Base-by-base conservation (phyloP, 2,329 filamentous ascomycete genomes). In the Trichoderma lentiforme region DNA sequence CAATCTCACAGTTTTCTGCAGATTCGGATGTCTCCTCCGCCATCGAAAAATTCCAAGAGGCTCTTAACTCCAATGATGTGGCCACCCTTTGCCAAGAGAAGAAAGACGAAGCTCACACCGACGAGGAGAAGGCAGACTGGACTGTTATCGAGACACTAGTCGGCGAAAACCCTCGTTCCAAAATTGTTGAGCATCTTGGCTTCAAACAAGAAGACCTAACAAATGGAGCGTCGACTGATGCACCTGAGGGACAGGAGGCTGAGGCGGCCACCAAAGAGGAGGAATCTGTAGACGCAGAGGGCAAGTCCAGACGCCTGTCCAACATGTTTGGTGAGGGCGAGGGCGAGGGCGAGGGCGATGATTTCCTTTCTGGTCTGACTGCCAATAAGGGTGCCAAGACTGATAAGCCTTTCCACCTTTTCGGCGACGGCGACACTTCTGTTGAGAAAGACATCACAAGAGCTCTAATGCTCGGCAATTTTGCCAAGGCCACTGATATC, bases 81-180 rank as follows among this genome's bases (percentile, higher is more conserved):
- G 86, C 87, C 5, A 86, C 86, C 56, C 93, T 99, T 73, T 98
- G 95, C 79, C 90, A 95, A 78, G 87, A 90, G 26, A 93, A 95
- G 79, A 91, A 94, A 73, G 85, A 90, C 30, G 85, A 90, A 73
- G 92, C 95, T 21, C 90, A 90, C 78, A 93, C 90, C 0, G 95
- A 98, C 1, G 94, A 97, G 75, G 96, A 98, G 80, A 98, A 94
- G 85, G 92, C 93, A 4, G 95, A 98, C 81, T 99, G 96, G 96
- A 92, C 92, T 75, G 94, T 98, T 47, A 93, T 99, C 80, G 91
- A 96, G 81, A 96, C 94, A 2, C 83, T 99, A 73, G 92, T 95
- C 63, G 91, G 93, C 4, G 90, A 92, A 34, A 95, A 95, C 78
- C 92, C 94, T n/a, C 90, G 95, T 56, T 92, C 92, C 80, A 91